phyloP scores from a whole-genome alignment of 2,329 filamentous ascomycete genomes.

The Niveomyces coronatus region DNA sequence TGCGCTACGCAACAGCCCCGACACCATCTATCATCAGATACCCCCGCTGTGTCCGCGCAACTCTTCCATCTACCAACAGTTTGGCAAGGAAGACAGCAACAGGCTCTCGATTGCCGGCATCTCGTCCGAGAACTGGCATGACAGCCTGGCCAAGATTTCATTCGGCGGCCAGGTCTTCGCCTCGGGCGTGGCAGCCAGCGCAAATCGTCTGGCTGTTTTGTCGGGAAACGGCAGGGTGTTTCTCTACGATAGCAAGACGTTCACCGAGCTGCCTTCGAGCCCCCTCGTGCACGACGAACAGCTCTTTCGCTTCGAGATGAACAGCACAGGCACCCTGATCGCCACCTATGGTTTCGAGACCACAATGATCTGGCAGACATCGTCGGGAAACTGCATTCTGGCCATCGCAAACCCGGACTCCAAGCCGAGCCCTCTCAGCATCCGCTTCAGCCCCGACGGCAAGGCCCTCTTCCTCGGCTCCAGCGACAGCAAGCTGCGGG shows the following conservation, averaged over 20 bases:
- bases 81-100: conserved; percentile 16
- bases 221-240: conserved; percentile 9
- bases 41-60: conserved; percentile 28
- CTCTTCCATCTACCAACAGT: conserved; percentile 24
- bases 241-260: conserved; percentile 14
- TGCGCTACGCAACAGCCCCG: conserved; percentile 17
- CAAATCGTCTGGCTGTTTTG: conserved; percentile 12
- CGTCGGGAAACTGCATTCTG: conserved; percentile 16
- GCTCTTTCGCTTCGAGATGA: conserved; percentile 14
- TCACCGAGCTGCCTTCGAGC: conserved; percentile 13
- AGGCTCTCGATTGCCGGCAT: conserved; percentile 12
- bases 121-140: conserved; percentile 15
- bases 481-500: conserved; percentile 16
- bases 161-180: conserved; percentile 1
- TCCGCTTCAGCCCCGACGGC: conserved; percentile 14
- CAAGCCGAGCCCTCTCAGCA: conserved; percentile 15
- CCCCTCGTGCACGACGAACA: conserved; percentile 15
- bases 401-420: conserved; percentile 15
- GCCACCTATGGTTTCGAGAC: conserved; percentile 20
- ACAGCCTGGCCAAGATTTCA: conserved; percentile 16
- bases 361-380: conserved; percentile 18
- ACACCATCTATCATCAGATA: conserved; percentile 26
- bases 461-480: conserved; percentile 15
- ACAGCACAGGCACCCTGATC: conserved; percentile 14
- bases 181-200: conserved; percentile 11